Conservation (phyloP, 2,329 filamentous ascomycete species). For the Fusarium ambrosium region DNA sequence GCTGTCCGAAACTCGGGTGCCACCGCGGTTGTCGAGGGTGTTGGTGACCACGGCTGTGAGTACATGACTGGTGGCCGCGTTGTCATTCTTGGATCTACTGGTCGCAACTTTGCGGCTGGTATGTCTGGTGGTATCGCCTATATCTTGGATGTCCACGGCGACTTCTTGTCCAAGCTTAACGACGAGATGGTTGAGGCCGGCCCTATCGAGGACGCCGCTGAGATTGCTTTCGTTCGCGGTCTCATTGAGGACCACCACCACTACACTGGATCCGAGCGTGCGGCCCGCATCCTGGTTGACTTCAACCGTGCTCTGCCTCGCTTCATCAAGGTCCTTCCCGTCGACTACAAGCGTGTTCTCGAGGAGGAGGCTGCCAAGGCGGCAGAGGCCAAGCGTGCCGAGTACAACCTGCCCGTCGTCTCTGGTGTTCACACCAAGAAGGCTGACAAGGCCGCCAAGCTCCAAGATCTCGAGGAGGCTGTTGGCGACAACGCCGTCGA, state of each 20-base stretch:
- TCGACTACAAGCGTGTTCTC: constrained; percentile 95
- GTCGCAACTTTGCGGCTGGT: constrained; percentile 96
- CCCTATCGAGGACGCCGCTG: constrained; percentile 83
- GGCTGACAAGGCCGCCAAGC: constrained; percentile 77
- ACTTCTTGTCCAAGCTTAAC: constrained; percentile 95
- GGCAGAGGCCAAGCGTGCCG: constrained; percentile 84
- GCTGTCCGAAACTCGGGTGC: constrained; percentile 97
- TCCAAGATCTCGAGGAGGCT: constrained; percentile 91
- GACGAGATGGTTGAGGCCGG: constrained; percentile 97
- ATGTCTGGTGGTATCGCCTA: constrained; percentile 99
- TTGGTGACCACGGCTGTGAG: constrained; percentile 96
- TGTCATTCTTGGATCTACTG: constrained; percentile 87
- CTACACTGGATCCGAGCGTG: constrained; percentile 96
- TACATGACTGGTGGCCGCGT: constrained; percentile 99
- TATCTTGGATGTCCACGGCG: constrained; percentile 87
- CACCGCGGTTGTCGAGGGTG: constrained; percentile 94
- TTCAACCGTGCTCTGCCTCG: constrained; percentile 91
- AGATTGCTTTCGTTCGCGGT: constrained; percentile 91
- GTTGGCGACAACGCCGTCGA: constrained; percentile 86
- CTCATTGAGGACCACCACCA: constrained; percentile 97
- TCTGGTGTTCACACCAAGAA: constrained; percentile 74
- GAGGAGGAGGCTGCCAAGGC: constrained; percentile 88
- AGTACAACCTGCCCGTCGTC: constrained; percentile 84
- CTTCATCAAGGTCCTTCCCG: constrained; percentile 93
- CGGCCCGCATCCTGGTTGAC: constrained; percentile 92